A percentile compares a stretch with the other conserved stretches of the same genome.
phyloP scores from a whole-genome alignment of 228 moss, liverwort and hornwort genomes.

The Sphagnum fallax region DNA sequence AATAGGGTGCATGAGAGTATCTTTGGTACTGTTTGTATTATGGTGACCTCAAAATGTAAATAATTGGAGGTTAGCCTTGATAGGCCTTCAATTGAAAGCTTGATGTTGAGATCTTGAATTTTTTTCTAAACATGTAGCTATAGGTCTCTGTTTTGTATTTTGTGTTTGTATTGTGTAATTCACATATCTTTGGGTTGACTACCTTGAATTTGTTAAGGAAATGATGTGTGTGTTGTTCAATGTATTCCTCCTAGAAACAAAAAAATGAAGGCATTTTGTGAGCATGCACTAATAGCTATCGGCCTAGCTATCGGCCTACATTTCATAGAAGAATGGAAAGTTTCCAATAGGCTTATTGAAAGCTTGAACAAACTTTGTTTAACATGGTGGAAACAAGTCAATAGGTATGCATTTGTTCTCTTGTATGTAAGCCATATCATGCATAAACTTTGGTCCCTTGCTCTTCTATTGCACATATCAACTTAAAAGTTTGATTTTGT shows the following conservation, averaged over 20 bases:
- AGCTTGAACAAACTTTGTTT: conserved; percentile 72
- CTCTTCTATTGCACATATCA: background rate
- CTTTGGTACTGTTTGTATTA: background rate
- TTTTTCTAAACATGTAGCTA: too few relatives aligned
- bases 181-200: conserved; percentile 63
- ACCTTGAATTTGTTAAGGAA: conserved; percentile 82
- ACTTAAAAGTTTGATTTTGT: background rate
- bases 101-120: too few relatives aligned
- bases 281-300: conserved; percentile 77
- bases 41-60: too few relatives aligned
- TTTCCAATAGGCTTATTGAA: conserved; percentile 82
- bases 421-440: background rate
- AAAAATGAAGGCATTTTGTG: conserved; percentile 77
- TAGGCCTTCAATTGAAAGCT: too few relatives aligned
- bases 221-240: conserved; percentile 53
- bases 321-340: conserved; percentile 69
- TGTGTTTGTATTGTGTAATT: conserved; percentile 49
- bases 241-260: conserved; percentile 53
- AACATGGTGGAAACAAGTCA: conserved; percentile 40
- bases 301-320: conserved; percentile 81
- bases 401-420: conserved; percentile 35
- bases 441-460: background rate
- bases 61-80: too few relatives aligned
- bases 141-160: background rate
- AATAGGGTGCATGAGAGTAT: conserved; percentile 79